Evolutionary conservation across 1,139 yeast genomes (phyloP).

Genomic region (Nadsonia starkeyi-henricii): DNA sequence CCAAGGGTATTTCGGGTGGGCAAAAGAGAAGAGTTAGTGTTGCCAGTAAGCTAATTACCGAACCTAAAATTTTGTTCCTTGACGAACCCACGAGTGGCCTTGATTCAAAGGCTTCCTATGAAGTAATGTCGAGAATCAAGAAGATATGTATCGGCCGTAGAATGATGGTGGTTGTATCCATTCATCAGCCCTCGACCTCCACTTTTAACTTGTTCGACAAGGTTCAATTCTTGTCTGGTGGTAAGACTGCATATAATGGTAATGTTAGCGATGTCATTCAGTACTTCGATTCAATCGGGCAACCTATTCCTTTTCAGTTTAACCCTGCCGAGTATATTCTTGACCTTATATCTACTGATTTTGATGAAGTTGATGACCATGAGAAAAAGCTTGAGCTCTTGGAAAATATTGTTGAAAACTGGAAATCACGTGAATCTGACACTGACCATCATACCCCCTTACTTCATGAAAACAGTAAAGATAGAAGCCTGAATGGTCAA

Average conservation of each 20-base stretch:
- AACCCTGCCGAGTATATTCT: conserved; percentile 88
- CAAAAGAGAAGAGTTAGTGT: conserved; percentile 76
- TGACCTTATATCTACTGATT: conserved; percentile 34
- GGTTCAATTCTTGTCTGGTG: conserved; percentile 65
- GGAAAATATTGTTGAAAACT: conserved; percentile 1
- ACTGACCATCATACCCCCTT: neutral
- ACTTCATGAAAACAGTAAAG: too few relatives aligned
- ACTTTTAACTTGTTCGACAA: conserved; percentile 85
- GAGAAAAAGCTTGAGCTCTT: neutral
- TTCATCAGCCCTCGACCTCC: conserved; percentile 96
- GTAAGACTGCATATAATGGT: conserved; percentile 80
- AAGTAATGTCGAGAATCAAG: conserved; percentile 75
- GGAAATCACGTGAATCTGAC: neutral
- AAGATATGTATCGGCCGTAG: conserved; percentile 66
- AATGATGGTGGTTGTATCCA: conserved; percentile 81
- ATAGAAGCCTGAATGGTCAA: too few relatives aligned
- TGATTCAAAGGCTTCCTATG: conserved; percentile 84
- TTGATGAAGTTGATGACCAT: neutral
- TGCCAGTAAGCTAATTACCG: conserved; percentile 61
- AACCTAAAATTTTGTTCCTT: conserved; percentile 55
- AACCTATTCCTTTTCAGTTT: conserved; percentile 74
- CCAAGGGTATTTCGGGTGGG: conserved; percentile 91
- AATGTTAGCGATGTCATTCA: conserved; percentile 38
- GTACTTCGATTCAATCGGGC: conserved; percentile 65
- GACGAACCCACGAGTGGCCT: conserved; percentile 94